These are phyloP conservation scores for Lipomyces kockii DNA, from an alignment of 805 yeast genomes.

Conservation along the genomic window DNA sequence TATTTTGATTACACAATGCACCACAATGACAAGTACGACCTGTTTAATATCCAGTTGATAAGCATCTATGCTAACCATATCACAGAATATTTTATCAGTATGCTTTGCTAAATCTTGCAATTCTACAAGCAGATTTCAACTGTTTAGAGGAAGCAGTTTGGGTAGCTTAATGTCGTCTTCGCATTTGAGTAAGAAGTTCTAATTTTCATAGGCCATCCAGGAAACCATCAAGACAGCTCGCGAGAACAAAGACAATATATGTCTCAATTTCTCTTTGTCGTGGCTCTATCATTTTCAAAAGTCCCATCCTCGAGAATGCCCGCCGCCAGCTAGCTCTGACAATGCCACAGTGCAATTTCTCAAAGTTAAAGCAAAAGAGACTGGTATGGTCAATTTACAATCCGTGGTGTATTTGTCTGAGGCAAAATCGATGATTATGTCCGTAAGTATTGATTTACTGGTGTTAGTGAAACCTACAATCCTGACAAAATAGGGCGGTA, in stretches of 20 bases:
- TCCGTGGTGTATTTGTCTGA: constrained; percentile 72
- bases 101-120: constrained; percentile 73
- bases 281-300: constrained; percentile 76
- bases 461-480: not conserved
- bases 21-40: constrained; percentile 39
- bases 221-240: constrained; percentile 89
- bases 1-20: constrained; percentile 79
- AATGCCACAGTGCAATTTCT: constrained; percentile 70
- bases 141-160: constrained; percentile 66
- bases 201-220: constrained; percentile 62
- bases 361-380: constrained; percentile 57
- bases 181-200: not conserved
- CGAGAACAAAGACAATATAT: constrained; percentile 75
- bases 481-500: constrained; percentile 13
- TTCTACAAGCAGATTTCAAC: constrained; percentile 70
- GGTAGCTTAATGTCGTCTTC: not conserved
- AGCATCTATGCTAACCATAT: not conserved
- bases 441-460: constrained; percentile 4
- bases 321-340: constrained; percentile 59
- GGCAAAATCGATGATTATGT: constrained; percentile 46
- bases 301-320: constrained; percentile 63
- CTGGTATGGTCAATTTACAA: constrained; percentile 27
- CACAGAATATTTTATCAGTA: constrained; percentile 63
- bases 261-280: constrained; percentile 71
- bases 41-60: not conserved